Percentiles rank a stretch among this genome's conserved stretches.
phyloP scores from a whole-genome alignment of 306 rosid species.

The Ormosia semicastrata region DNA sequence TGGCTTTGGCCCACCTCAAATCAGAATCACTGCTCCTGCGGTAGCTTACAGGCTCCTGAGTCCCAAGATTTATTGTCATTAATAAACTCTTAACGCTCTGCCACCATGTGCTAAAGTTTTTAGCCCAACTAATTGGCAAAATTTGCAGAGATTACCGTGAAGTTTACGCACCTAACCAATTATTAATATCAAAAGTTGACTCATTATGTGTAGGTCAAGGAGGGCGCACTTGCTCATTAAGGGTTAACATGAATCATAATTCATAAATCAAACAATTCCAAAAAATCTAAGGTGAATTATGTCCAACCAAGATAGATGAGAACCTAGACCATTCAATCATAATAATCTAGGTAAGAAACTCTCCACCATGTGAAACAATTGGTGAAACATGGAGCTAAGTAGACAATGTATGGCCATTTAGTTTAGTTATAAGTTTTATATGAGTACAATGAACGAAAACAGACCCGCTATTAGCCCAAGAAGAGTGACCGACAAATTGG shows the following conservation, averaged over 20 bases:
- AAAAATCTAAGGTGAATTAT: background rate
- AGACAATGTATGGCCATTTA: background rate
- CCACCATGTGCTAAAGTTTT: conserved; percentile 24
- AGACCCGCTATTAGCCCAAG: background rate
- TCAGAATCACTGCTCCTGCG: conserved; percentile 17
- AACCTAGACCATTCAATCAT: background rate
- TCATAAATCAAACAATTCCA: background rate
- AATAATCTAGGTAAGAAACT: background rate
- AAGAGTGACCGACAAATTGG: conserved; percentile 11
- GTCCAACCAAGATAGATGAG: background rate
- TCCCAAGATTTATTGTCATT: conserved; percentile 3
- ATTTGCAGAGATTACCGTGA: background rate
- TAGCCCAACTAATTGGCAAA: conserved; percentile 10
- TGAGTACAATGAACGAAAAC: background rate
- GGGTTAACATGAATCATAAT: background rate
- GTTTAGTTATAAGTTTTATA: background rate
- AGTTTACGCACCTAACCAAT: conserved; percentile 11
- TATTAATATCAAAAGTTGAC: background rate
- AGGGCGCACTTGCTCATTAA: background rate
- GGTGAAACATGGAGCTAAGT: background rate
- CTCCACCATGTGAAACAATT: background rate
- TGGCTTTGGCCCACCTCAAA: conserved; percentile 38
- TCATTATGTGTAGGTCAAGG: background rate
- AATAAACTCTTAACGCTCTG: conserved; percentile 6
- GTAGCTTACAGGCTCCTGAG: background rate